phyloP scores from a whole-genome alignment of 768 basidiomycete species.

The Rhizopogon rudus region DNA sequence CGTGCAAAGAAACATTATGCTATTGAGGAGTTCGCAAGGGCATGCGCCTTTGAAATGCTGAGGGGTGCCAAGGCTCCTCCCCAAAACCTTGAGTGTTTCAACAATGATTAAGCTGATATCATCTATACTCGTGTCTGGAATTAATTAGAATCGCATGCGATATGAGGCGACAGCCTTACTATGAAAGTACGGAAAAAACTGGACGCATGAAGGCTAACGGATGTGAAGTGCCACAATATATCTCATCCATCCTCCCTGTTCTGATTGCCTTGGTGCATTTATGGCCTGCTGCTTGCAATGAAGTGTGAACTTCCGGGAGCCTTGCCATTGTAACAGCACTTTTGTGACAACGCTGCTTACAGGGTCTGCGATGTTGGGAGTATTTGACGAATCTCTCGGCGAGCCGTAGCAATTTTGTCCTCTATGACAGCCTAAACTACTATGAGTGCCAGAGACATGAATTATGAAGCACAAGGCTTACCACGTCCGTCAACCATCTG shows the following conservation, averaged over 20 bases:
- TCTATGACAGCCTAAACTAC: constrained; percentile 50
- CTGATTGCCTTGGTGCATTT: not conserved
- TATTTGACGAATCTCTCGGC: constrained; percentile 58
- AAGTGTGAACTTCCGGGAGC: not conserved
- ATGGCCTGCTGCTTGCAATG: not conserved
- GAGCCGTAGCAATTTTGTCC: constrained; percentile 48
- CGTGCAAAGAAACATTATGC: no score
- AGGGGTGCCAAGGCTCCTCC: no score
- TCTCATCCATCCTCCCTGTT: not conserved
- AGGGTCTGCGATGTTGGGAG: constrained; percentile 32
- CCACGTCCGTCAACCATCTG: constrained; percentile 50
- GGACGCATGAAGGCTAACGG: not conserved
- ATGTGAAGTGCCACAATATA: not conserved
- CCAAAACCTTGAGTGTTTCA: no score
- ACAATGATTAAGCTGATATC: no score
- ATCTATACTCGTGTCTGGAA: no score
- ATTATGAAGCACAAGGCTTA: constrained; percentile 16
- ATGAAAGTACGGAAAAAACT: no score
- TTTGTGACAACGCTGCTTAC: not conserved
- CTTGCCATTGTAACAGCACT: not conserved
- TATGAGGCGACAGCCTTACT: no score
- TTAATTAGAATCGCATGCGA: no score
- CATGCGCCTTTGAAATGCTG: no score
- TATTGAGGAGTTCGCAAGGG: no score
- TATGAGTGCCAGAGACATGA: constrained; percentile 8